phyloP scores from a whole-genome alignment of 1,284 basidiomycete species.

The Trametes polyzona region DNA sequence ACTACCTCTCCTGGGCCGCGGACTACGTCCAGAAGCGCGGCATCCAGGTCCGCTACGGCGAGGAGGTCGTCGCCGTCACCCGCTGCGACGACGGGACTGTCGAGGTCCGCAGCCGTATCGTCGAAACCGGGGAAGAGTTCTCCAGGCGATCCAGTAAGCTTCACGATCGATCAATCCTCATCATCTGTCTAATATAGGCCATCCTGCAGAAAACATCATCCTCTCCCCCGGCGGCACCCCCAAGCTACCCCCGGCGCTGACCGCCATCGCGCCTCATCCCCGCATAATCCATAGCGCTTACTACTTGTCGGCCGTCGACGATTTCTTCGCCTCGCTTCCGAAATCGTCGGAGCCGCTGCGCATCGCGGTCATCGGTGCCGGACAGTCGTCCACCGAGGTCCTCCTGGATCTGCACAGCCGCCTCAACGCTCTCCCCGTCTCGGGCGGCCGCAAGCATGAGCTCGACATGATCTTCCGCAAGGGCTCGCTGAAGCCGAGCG shows the following conservation, averaged over 20 bases:
- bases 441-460: slow-evolving; percentile 37
- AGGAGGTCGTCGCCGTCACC: slow-evolving; percentile 50
- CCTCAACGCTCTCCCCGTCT: slow-evolving; percentile 37
- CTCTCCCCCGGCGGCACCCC: slow-evolving; percentile 58
- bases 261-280: slow-evolving; percentile 39
- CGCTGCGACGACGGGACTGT: slow-evolving; percentile 42
- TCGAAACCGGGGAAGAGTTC: slow-evolving; percentile 41
- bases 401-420: slow-evolving; percentile 53
- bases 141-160: slow-evolving; percentile 45
- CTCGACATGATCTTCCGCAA: slow-evolving; percentile 60
- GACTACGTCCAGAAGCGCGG: slow-evolving; percentile 47
- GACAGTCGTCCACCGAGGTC: slow-evolving; percentile 60
- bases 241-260: slow-evolving; percentile 45
- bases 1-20: slow-evolving; percentile 62
- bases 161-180: slow-evolving; percentile 14
- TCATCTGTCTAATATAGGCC: slow-evolving; percentile 3
- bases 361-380: slow-evolving; percentile 58
- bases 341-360: slow-evolving; percentile 39
- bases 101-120: slow-evolving; percentile 42
- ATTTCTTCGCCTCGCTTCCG: slow-evolving; percentile 39
- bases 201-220: slow-evolving; percentile 46
- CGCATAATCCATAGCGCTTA: slow-evolving; percentile 50
- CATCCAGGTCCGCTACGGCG: slow-evolving; percentile 49
- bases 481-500: slow-evolving; percentile 57
- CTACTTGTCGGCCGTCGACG: slow-evolving; percentile 45